Evolutionary conservation across 495 filamentous ascomycete genomes (phyloP).

Genomic region (Neurospora sp.): DNA sequence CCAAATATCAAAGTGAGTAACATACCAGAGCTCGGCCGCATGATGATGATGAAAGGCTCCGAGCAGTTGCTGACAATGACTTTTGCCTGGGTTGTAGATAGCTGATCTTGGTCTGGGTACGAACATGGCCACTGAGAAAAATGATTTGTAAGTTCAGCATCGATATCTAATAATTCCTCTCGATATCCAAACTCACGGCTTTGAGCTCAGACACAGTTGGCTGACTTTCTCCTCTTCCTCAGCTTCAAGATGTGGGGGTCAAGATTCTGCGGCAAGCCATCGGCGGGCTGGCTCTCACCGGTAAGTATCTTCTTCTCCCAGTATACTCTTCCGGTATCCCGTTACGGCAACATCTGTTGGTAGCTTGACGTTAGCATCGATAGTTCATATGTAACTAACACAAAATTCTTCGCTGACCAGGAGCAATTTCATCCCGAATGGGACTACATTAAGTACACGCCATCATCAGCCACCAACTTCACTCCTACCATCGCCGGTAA

Average conservation of each 20-base stretch:
- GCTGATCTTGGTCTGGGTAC: background rate
- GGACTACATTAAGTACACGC: background rate
- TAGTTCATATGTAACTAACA: background rate
- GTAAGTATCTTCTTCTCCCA: background rate
- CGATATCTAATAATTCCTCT: background rate
- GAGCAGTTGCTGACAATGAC: background rate
- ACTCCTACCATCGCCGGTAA: background rate
- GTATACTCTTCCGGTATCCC: background rate
- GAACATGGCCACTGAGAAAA: background rate
- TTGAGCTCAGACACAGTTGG: background rate
- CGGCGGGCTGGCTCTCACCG: background rate
- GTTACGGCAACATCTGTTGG: background rate
- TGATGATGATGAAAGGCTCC: background rate
- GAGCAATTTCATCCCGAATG: conserved; percentile 1
- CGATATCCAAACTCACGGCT: background rate
- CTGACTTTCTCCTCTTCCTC: background rate
- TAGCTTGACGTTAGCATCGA: background rate
- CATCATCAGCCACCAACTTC: background rate
- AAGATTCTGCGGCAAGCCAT: background rate
- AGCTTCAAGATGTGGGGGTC: background rate
- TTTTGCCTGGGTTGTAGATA: background rate
- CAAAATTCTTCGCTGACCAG: background rate
- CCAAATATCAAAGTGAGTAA: background rate
- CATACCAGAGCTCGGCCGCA: background rate
- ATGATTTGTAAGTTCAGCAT: background rate